phyloP scores from a whole-genome alignment of 2,329 filamentous ascomycete species.

The Penicillium sp. region DNA sequence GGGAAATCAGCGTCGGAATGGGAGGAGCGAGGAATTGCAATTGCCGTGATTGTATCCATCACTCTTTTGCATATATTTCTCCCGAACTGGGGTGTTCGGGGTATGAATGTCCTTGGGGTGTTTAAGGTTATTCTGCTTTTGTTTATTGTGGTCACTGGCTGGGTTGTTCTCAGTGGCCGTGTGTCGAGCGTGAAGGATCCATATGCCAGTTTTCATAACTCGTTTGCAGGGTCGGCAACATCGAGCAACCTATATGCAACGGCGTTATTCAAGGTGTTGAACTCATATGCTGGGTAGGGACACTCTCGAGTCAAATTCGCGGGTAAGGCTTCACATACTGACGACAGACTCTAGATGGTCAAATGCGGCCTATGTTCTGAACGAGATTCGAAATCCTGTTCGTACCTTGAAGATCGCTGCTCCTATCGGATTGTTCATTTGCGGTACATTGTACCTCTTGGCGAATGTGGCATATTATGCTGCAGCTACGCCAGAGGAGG shows the following conservation, averaged over 20 bases:
- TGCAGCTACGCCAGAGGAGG: conserved; percentile 41
- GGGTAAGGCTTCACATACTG: neutral
- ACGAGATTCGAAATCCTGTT: conserved; percentile 62
- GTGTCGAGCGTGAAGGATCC: conserved; percentile 55
- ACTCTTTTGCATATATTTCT: conserved; percentile 62
- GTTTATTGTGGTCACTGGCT: conserved; percentile 61
- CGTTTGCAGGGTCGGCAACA: conserved; percentile 57
- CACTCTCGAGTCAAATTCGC: neutral
- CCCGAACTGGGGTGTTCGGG: conserved; percentile 61
- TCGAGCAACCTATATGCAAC: conserved; percentile 65
- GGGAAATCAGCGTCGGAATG: conserved; percentile 59
- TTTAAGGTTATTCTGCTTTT: conserved; percentile 64
- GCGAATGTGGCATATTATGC: conserved; percentile 66
- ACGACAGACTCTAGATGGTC: conserved; percentile 39
- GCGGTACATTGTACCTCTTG: conserved; percentile 61
- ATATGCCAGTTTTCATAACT: conserved; percentile 56
- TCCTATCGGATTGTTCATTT: conserved; percentile 55
- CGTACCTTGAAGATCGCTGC: conserved; percentile 63
- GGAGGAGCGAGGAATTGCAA: conserved; percentile 63
- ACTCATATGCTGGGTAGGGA: conserved; percentile 53
- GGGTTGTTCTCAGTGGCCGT: conserved; percentile 58
- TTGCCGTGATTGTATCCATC: conserved; percentile 62
- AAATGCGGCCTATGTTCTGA: conserved; percentile 42
- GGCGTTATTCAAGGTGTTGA: conserved; percentile 67
- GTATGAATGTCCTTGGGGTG: conserved; percentile 62